Conservation (phyloP, 192 early-diverging fungal genomes). For the Mortierella claussenii region DNA sequence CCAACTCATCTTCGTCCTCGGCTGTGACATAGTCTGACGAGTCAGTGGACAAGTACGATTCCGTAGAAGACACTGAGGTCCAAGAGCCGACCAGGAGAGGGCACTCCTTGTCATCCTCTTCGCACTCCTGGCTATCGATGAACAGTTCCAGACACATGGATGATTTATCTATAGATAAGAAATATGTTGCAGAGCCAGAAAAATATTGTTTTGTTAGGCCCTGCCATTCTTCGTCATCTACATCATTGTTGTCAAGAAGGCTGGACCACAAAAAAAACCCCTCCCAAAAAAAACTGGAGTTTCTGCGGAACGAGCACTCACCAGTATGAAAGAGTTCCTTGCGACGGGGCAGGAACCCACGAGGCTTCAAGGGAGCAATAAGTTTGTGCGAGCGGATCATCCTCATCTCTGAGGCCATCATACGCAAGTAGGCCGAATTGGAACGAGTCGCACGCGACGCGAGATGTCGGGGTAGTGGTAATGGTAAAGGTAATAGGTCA, state of each 20-base stretch:
- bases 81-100: constrained; percentile 29
- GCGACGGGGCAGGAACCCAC: constrained; percentile 52
- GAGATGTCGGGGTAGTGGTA: constrained; percentile 27
- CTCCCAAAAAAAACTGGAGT: too few species aligned
- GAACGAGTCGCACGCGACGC: constrained; percentile 45
- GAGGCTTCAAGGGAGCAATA: constrained; percentile 55
- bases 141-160: constrained; percentile 6
- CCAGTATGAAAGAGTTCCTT: constrained; percentile 47
- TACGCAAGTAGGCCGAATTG: constrained; percentile 59
- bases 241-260: too few species aligned
- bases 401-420: constrained; percentile 58
- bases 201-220: not conserved
- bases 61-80: constrained; percentile 26
- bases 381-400: constrained; percentile 65
- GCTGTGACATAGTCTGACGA: constrained; percentile 38
- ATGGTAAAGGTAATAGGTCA: constrained; percentile 5
- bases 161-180: constrained; percentile 25
- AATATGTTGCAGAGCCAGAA: too few species aligned
- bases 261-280: too few species aligned
- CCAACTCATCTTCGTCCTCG: too few species aligned
- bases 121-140: constrained; percentile 11
- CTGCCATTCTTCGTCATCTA: not conserved
- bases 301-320: too few species aligned
- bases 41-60: constrained; percentile 17
- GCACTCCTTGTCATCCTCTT: constrained; percentile 16